Percentiles rank a stretch among this genome's conserved stretches.
phyloP scores from a whole-genome alignment of 2,329 filamentous ascomycete genomes.

The Amphichorda felina region DNA sequence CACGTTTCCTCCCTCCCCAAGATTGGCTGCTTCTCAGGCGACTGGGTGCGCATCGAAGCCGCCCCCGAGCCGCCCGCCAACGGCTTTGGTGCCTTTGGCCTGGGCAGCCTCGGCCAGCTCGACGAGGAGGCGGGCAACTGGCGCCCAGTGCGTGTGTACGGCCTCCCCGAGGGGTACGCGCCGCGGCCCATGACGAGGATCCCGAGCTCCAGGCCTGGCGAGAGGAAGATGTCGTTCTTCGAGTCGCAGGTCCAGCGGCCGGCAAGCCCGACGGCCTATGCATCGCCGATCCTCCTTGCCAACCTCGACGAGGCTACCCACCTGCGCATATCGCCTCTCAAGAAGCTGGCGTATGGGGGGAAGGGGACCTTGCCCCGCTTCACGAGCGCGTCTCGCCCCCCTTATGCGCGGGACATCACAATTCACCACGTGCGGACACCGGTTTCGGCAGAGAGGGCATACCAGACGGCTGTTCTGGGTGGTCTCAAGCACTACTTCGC shows the following conservation, averaged over 20 bases:
- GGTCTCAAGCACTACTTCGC: constrained; percentile 86
- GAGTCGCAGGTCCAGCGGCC: constrained; percentile 55
- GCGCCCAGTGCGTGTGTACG: constrained; percentile 81
- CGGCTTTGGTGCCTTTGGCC: constrained; percentile 53
- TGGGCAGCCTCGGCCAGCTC: constrained; percentile 44
- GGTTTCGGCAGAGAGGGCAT: constrained; percentile 69
- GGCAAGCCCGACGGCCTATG: constrained; percentile 51
- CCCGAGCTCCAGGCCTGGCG: constrained; percentile 38
- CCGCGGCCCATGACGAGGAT: constrained; percentile 49
- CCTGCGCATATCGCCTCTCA: constrained; percentile 64
- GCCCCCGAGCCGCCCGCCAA: constrained; percentile 61
- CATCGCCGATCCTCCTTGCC: constrained; percentile 76
- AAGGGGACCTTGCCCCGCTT: constrained; percentile 45
- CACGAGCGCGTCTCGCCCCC: constrained; percentile 41
- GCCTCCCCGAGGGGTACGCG: constrained; percentile 66
- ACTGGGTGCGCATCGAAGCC: constrained; percentile 83
- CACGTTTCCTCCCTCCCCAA: constrained; percentile 77
- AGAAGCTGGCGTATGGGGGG: constrained; percentile 35
- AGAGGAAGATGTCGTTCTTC: constrained; percentile 48
- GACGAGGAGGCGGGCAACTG: constrained; percentile 54
- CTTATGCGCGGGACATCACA: constrained; percentile 63
- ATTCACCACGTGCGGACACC: constrained; percentile 84
- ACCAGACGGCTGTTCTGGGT: constrained; percentile 78
- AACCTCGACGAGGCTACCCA: constrained; percentile 75
- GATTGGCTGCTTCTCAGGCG: constrained; percentile 92